Evolutionary conservation across 495 filamentous ascomycete species (phyloP), one percentile per base, ranked within the genome.

Genomic region (Physcia stellaris): DNA sequence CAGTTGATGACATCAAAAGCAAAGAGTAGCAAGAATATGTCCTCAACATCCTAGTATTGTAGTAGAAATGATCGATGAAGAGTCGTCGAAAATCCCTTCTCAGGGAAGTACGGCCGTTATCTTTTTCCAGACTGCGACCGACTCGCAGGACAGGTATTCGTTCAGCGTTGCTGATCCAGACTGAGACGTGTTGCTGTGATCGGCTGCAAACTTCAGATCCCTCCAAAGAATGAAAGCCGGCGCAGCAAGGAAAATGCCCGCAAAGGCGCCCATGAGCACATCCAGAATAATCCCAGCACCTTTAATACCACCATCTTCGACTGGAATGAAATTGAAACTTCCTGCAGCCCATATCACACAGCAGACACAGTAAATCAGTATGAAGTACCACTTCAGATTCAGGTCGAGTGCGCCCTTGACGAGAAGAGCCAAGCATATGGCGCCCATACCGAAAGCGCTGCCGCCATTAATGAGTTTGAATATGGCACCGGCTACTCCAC

Each of bases 361-460:
- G 24, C 34, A 42, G 32, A 42, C 10, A 18, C 30, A 42, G 22
- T 42, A 42, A 9, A 35, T 17, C 18, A 35, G 6, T 11, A 42
- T 24, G 39, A 42, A 7, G 19, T 35, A 42, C 32, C 31, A 35
- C 20, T 18, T 22, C 11, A 42, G 20, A 17, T 28, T 15, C 13
- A 24, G 19, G n/a, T 42, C 23, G 30, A 29, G 19, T 6, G 39
- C 39, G 18, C 39, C 39, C 24, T 36, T 42, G 31, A 42, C 20
- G 30, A 42, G 39, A 24, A 42, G 39, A 23, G 39, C 22, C 17
- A 32, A 30, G 39, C 39, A 37, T 22, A 42, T 42, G 31, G 21
- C 19, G 29, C 39, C 39, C 39, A 42, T 42, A 28, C 39, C 30
- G 39, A 42, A 35, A 6, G 32, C 30, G 30, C 39, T 42, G 32